These are phyloP conservation scores for Nicotiana attenuata DNA, from an alignment of 257 asterid genomes.

Conservation along the genomic window DNA sequence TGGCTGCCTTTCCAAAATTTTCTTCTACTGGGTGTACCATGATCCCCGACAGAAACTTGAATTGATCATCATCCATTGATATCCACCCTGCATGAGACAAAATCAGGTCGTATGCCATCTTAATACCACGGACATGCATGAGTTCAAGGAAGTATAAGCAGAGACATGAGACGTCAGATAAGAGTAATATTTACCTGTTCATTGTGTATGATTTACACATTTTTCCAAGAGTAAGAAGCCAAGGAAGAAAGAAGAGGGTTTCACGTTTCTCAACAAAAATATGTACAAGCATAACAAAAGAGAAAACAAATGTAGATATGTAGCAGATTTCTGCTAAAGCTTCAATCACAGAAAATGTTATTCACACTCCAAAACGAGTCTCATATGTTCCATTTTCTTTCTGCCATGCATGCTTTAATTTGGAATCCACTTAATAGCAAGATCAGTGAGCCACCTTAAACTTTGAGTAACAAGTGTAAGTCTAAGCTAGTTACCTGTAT, in stretches of 20 bases:
- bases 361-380: not conserved
- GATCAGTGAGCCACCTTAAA: not conserved
- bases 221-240: not conserved
- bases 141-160: not conserved
- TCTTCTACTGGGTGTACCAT: conserved; percentile 35
- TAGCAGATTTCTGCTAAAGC: not conserved
- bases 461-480: not conserved
- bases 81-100: conserved; percentile 67
- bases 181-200: not conserved
- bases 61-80: conserved; percentile 66
- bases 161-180: not conserved
- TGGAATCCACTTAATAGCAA: not conserved
- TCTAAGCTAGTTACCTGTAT: conserved; percentile 42
- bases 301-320: not conserved
- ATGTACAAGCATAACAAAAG: not conserved
- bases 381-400: not conserved
- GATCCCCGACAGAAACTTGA: conserved; percentile 53
- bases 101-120: not conserved
- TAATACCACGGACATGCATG: not conserved
- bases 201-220: not conserved
- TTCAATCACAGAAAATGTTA: conserved; percentile 3
- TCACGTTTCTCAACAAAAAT: not conserved
- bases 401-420: not conserved
- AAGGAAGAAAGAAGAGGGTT: not conserved
- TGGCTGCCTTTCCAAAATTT: conserved; percentile 17